phyloP scores from a whole-genome alignment of 371 early-diverging fungal genomes.

The Apophysomyces variabilis region DNA sequence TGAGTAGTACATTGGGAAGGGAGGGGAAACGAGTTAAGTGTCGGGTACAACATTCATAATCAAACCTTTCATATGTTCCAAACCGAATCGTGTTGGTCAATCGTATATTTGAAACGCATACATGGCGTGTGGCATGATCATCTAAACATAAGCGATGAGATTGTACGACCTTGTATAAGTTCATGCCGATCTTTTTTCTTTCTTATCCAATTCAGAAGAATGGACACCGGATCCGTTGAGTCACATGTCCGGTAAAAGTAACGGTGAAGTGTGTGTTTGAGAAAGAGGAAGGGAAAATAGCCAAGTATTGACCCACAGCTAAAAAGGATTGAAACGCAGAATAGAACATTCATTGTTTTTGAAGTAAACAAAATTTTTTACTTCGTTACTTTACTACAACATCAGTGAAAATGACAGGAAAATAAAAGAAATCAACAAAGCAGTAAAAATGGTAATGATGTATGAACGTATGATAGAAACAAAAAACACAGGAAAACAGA shows the following conservation, averaged over 20 bases:
- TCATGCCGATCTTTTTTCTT: too few species aligned
- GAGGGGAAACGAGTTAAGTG: too few species aligned
- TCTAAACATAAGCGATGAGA: background rate
- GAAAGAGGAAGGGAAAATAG: background rate
- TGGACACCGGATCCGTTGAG: background rate
- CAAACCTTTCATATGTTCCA: background rate
- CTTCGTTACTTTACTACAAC: too few species aligned
- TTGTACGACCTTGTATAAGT: background rate
- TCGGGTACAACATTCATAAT: too few species aligned
- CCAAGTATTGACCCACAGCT: background rate
- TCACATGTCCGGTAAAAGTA: conserved; percentile 1
- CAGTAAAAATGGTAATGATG: background rate
- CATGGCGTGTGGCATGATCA: background rate
- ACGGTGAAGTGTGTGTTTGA: background rate
- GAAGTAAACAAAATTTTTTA: background rate
- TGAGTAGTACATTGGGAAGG: background rate
- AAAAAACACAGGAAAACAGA: too few species aligned
- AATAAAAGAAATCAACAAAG: too few species aligned
- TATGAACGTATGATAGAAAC: background rate
- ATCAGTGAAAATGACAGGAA: too few species aligned
- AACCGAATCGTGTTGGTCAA: background rate
- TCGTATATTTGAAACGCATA: background rate
- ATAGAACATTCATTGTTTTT: background rate
- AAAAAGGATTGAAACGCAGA: background rate
- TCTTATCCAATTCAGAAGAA: background rate